Base-by-base conservation (phyloP, 2,329 filamentous ascomycete species). In the Thyridium curvatum region DNA sequence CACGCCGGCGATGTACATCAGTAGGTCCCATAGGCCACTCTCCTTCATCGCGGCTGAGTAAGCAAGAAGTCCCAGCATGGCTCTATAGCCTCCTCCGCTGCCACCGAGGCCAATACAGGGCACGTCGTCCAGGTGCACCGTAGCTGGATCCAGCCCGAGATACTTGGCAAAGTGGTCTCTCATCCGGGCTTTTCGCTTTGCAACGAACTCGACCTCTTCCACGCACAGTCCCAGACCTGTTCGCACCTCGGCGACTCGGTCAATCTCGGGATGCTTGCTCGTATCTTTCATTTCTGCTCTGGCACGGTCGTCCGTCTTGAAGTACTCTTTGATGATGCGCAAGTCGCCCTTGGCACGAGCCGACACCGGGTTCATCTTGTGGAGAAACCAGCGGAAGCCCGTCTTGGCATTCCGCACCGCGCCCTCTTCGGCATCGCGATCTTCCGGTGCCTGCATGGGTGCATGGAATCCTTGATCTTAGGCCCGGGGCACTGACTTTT, bases 31-130 rank as follows among this genome's bases (percentile, higher is more conserved):
- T 10, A 41, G 8, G 4, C 39, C 39, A 4, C 28, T 37, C 18
- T 34, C 17, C 14, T 38, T 41, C 39, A 41, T 41, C 31, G 30
- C 39, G 8, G 37, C 30, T 12, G 39, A 41, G 18, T 41, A 41
- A 6, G 35, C 39, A 13, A 41, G 31, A 13, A 41, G 32, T 8
- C 35, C 39, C 30, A 38, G n/a, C 39, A 41, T 41, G 12, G 39
- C 34, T 14, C 39, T 35, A 5, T 38, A 41, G 5, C 39, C 39
- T 2, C 39, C 39, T 4, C 39, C 39, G 3, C 35, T 38, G 28
- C 39, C 39, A 17, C 39, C 39, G 28, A 41, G 32, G 5, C 35
- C 31, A 10, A 41, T 15, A 3, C 35, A 28, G 12, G 39, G 39
- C 4, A 41, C 18, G 18, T 32, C 30, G 30, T 34, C 32, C 4